phyloP scores from a whole-genome alignment of 1,284 basidiomycete species.

The Filobasidium uniguttulatum region DNA sequence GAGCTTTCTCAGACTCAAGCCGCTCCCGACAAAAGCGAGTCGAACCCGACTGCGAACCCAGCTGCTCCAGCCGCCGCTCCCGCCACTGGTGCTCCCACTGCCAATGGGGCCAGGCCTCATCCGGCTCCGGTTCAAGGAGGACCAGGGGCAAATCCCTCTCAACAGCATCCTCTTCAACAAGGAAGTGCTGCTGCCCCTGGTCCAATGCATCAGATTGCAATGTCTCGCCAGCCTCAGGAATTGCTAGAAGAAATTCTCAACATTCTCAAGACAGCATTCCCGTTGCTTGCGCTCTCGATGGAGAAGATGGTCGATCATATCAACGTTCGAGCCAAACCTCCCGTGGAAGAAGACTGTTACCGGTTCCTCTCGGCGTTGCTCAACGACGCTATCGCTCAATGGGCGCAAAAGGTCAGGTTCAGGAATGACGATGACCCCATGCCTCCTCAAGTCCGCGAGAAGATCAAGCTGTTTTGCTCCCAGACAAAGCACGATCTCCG shows the following conservation, averaged over 20 bases:
- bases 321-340: constrained; percentile 75
- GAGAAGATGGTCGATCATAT: constrained; percentile 98
- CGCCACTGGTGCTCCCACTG: background rate
- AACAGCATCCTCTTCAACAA: no score
- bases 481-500: constrained; percentile 54
- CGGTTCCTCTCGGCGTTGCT: constrained; percentile 72
- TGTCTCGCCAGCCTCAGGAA: constrained; percentile 66
- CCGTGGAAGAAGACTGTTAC: constrained; percentile 89
- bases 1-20: constrained; percentile 14
- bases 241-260: constrained; percentile 89
- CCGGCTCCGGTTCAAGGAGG: no score
- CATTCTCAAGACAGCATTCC: constrained; percentile 91
- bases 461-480: constrained; percentile 57
- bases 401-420: constrained; percentile 52
- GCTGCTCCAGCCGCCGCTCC: background rate
- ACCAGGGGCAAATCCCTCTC: no score
- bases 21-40: constrained; percentile 3
- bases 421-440: constrained; percentile 66
- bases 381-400: constrained; percentile 52
- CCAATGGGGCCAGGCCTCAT: no score
- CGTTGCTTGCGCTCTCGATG: constrained; percentile 83
- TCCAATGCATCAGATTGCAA: no score
- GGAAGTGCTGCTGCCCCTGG: no score
- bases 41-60: background rate
- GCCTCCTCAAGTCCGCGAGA: constrained; percentile 43